These are phyloP conservation scores for Erythrobasidium yunnanense DNA, from an alignment of 768 basidiomycete species.

Conservation along the genomic window DNA sequence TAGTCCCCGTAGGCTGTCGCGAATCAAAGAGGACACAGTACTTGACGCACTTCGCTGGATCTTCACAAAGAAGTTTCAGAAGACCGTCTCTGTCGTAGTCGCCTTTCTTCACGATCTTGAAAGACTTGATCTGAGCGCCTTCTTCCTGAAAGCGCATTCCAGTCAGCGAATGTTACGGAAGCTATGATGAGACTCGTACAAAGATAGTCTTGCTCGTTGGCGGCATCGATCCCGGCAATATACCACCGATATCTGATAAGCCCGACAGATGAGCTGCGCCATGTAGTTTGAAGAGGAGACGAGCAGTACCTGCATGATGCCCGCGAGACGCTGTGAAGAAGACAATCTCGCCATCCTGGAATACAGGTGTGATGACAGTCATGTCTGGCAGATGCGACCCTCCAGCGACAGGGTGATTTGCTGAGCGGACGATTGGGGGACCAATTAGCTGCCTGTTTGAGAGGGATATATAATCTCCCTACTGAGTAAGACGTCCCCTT, in stretches of 20 bases:
- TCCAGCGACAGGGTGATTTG: conserved; percentile 31
- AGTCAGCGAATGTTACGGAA: too few species aligned
- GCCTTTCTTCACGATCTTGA: conserved; percentile 78
- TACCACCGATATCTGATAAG: conserved; percentile 44
- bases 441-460: not conserved
- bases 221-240: conserved; percentile 53
- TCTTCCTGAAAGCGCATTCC: conserved; percentile 52
- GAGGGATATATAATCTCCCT: not conserved
- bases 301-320: conserved; percentile 40
- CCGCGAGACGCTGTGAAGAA: conserved; percentile 51
- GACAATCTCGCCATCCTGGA: conserved; percentile 46
- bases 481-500: conserved; percentile 29
- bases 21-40: not conserved
- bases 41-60: conserved; percentile 51
- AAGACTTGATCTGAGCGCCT: conserved; percentile 77
- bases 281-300: too few species aligned
- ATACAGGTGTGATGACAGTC: conserved; percentile 87
- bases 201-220: conserved; percentile 81
- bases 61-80: conserved; percentile 66
- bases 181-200: conserved; percentile 18
- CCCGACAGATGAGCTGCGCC: too few species aligned
- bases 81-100: conserved; percentile 67
- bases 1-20: not conserved
- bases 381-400: conserved; percentile 66
- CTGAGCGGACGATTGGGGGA: not conserved